Conservation (phyloP, 2,329 filamentous ascomycete species). For the Emergomyces africanus region DNA sequence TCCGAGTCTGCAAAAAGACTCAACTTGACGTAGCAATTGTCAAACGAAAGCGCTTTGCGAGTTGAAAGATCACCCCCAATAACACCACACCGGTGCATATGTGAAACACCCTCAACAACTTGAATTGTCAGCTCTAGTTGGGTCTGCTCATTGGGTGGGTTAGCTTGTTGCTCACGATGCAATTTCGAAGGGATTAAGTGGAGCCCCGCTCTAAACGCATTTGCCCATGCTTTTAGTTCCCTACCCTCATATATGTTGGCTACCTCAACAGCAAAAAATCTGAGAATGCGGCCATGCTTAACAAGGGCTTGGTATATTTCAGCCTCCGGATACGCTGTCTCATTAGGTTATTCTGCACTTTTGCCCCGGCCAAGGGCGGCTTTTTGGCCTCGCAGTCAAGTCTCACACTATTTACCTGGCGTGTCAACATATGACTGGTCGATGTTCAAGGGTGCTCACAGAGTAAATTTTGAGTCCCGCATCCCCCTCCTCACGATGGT, state of each 20-base stretch:
- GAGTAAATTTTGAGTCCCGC: too few relatives aligned
- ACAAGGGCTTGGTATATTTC: slow-evolving; percentile 5
- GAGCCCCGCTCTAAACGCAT: slow-evolving; percentile 6
- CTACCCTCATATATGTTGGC: neutral
- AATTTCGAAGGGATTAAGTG: slow-evolving; percentile 1
- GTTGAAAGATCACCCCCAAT: slow-evolving; percentile 7
- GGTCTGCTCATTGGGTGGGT: neutral
- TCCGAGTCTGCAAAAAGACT: slow-evolving; percentile 4
- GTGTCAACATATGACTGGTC: too few relatives aligned
- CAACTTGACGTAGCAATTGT: slow-evolving; percentile 5
- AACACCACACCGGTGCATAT: too few relatives aligned
- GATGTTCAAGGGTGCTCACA: too few relatives aligned
- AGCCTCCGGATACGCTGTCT: slow-evolving; percentile 3
- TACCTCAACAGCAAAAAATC: slow-evolving; percentile 3
- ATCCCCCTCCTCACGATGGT: too few relatives aligned
- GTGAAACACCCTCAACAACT: too few relatives aligned
- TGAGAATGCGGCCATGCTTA: slow-evolving; percentile 5
- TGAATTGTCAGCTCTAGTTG: too few relatives aligned
- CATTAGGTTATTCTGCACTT: slow-evolving; percentile 3
- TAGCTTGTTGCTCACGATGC: slow-evolving; percentile 1
- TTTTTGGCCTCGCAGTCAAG: too few relatives aligned
- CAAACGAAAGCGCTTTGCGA: slow-evolving; percentile 4
- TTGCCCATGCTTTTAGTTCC: slow-evolving; percentile 5
- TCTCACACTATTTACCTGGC: too few relatives aligned
- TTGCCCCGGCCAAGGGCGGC: slow-evolving; percentile 7